These are phyloP conservation scores for Aspergillus cristatus DNA, from an alignment of 495 filamentous ascomycete genomes.

Conservation along the genomic window DNA sequence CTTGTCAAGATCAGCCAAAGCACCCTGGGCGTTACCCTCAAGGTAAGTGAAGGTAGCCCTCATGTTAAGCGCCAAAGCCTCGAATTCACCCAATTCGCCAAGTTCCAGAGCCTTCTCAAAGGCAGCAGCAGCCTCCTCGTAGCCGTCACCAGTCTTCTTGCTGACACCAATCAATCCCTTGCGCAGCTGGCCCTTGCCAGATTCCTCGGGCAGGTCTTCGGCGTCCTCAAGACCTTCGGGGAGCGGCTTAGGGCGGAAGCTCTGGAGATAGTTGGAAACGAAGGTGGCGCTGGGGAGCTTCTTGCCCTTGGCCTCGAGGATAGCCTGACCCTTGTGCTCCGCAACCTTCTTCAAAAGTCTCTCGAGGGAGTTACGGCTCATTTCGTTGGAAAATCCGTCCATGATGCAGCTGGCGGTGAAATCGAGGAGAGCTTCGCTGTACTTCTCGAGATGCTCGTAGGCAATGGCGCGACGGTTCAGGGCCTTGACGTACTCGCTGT, in stretches of 20 bases:
- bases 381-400: conserved; percentile 85
- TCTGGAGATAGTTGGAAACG: conserved; percentile 97
- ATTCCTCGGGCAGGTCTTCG: conserved; percentile 63
- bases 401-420: conserved; percentile 99
- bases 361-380: conserved; percentile 82
- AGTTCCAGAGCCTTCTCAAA: conserved; percentile 85
- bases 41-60: conserved; percentile 93
- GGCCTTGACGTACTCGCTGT: conserved; percentile 95
- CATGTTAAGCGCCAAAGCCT: conserved; percentile 91
- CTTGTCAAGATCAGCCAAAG: conserved; percentile 76
- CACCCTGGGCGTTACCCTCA: conserved; percentile 73
- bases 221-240: conserved; percentile 77
- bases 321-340: conserved; percentile 80
- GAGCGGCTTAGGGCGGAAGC: conserved; percentile 74
- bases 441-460: conserved; percentile 85
- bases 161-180: conserved; percentile 71
- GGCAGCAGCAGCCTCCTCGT: conserved; percentile 71
- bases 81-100: conserved; percentile 65
- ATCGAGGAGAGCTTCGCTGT: conserved; percentile 90
- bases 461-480: conserved; percentile 92
- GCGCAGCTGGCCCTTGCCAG: conserved; percentile 75
- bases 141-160: conserved; percentile 79
- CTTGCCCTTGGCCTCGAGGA: conserved; percentile 67
- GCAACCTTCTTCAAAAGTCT: conserved; percentile 93
- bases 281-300: conserved; percentile 91